Conservation (phyloP, 2,329 filamentous ascomycete genomes). For the Stachybotrys chlorohalonatus region DNA sequence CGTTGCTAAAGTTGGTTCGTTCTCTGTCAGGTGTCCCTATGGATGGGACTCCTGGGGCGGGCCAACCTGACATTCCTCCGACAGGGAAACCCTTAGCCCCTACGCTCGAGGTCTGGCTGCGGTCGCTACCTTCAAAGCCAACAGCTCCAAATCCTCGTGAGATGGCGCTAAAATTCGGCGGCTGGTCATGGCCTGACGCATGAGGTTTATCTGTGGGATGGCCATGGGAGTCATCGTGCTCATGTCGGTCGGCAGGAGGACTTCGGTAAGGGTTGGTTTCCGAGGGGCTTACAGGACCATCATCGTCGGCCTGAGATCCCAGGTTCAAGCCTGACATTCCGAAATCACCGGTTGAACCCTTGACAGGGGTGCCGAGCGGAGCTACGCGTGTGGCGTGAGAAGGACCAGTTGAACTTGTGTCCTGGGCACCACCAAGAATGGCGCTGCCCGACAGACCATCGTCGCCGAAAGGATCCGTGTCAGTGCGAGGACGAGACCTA, state of each 20-base stretch:
- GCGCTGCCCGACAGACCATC: slow-evolving; percentile 58
- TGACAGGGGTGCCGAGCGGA: slow-evolving; percentile 44
- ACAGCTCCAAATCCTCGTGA: slow-evolving; percentile 41
- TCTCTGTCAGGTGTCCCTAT: slow-evolving; percentile 61
- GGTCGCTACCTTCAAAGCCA: slow-evolving; percentile 66
- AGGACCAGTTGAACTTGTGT: slow-evolving; percentile 40
- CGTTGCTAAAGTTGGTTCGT: slow-evolving; percentile 42
- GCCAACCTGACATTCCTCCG: slow-evolving; percentile 54
- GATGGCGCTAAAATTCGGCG: slow-evolving; percentile 43
- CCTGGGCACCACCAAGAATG: slow-evolving; percentile 65
- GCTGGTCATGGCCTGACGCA: slow-evolving; percentile 30
- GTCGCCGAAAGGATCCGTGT: slow-evolving; percentile 71
- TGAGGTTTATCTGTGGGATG: slow-evolving; percentile 33
- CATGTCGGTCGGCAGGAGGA: slow-evolving; percentile 67
- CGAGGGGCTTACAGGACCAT: slow-evolving; percentile 79
- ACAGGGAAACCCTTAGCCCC: slow-evolving; percentile 68
- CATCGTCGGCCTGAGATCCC: slow-evolving; percentile 46
- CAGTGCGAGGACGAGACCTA: slow-evolving; percentile 54
- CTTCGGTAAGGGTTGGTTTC: slow-evolving; percentile 96
- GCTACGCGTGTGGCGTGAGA: slow-evolving; percentile 24
- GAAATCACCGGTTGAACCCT: slow-evolving; percentile 48
- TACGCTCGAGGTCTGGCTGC: slow-evolving; percentile 86
- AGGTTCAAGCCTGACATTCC: slow-evolving; percentile 52
- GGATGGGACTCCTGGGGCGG: slow-evolving; percentile 45
- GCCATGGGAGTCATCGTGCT: slow-evolving; percentile 50